These are phyloP conservation scores for Cyberlindnera maclurae DNA, from an alignment of 805 yeast species.

Conservation along the genomic window DNA sequence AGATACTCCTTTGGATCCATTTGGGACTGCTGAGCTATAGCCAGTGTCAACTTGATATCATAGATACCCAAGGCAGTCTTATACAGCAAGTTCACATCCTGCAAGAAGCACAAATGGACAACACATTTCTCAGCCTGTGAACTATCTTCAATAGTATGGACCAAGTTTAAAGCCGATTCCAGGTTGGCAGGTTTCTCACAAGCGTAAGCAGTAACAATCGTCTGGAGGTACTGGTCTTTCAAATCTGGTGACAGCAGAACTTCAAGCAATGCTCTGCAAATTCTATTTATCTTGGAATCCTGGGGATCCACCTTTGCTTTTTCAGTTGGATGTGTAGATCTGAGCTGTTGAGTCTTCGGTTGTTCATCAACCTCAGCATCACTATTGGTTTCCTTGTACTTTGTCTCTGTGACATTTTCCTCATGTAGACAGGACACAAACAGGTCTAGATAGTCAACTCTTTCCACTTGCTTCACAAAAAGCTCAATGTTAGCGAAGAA, in stretches of 20 bases:
- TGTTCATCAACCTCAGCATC: conserved; percentile 26
- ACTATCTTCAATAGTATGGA: conserved; percentile 43
- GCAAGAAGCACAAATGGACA: conserved; percentile 82
- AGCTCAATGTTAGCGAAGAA: conserved; percentile 57
- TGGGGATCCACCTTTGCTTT: conserved; percentile 31
- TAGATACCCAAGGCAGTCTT: conserved; percentile 75
- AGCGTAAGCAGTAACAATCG: conserved; percentile 85
- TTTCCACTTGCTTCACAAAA: conserved; percentile 64
- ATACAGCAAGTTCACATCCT: conserved; percentile 81
- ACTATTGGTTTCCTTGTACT: conserved; percentile 65
- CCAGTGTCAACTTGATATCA: conserved; percentile 71
- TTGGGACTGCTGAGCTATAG: conserved; percentile 92
- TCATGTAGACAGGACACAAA: conserved; percentile 81
- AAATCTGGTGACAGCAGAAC: conserved; percentile 46
- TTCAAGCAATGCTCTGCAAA: conserved; percentile 64
- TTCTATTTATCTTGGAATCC: conserved; percentile 60
- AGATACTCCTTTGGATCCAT: conserved; percentile 96
- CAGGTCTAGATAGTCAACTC: conserved; percentile 73
- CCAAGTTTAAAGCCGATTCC: conserved; percentile 60
- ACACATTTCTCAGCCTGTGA: conserved; percentile 52
- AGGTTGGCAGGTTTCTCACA: conserved; percentile 86
- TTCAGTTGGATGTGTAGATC: conserved; percentile 19
- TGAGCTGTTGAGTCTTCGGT: conserved; percentile 26
- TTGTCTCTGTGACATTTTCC: conserved; percentile 77
- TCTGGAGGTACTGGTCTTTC: conserved; percentile 56